Base-by-base conservation (phyloP, 148 eudicot species). In the Rhododendron kiyosumense region DNA sequence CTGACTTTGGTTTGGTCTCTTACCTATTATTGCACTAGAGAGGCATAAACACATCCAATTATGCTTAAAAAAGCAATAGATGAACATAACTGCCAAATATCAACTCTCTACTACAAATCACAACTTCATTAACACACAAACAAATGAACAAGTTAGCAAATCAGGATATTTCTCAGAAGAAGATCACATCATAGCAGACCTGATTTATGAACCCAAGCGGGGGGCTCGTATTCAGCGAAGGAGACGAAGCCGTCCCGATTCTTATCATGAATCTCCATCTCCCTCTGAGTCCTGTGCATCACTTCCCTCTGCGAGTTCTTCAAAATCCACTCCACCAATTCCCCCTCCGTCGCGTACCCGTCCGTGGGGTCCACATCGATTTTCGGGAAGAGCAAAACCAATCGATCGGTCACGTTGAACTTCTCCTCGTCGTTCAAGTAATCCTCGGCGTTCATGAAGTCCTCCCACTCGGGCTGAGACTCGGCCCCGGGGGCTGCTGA, bases 261-360 rank as follows among this genome's bases (percentile, higher is more conserved):
- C 92, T 92, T 97, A 84, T 97, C 99, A 88, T 97, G 99, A 45
- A 95, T 63, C 77, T 94, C 98, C 96, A 97, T 89, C 79, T 97
- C 99, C 86, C 98, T 90, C 65, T 89, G 85, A 34, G 93, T 89
- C 85, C 98, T 87, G 78, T 97, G 98, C 89, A 93, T 24, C 13
- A 93, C 94, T 85, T 94, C 98, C 63, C 46, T 93, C 90, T 83
- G 46, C 1, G 95, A 85, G 88, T 92, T 93, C 86, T 83, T 84
- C 82, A 90, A 30, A 84, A 90, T 92, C 99, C 99, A 95, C 61
- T 90, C 88, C n/a, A 92, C 92, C 45, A 97, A 81, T 92, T 97
- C 99, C 69, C 77, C 52, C 84, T 91, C 94, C 9, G 88, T 89
- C 38, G 91, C 92, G 28, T 28, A 91, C 82, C 98, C 98, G 84